Base-by-base conservation (phyloP, 805 yeast species). In the Spathaspora hagerdaliae region DNA sequence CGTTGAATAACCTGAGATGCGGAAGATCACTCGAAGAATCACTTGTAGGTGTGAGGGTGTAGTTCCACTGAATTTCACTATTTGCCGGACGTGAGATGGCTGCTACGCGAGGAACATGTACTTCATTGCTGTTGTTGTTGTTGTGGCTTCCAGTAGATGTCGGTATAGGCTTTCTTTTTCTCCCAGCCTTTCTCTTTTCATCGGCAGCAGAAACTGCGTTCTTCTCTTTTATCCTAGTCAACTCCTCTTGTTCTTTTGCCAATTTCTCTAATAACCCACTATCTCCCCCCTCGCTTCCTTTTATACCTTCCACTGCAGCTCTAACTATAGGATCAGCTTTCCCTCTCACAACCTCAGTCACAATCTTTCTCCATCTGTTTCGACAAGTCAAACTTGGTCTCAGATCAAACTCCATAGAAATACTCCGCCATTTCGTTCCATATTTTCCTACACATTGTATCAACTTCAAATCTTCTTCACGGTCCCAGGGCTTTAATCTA, bases 351-450 rank as follows among this genome's bases (percentile, higher is more conserved):
- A 85, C 88, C 52, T 81, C 82, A 1, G 91, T 85, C 47, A 85
- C 84, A 31, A 88, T 78, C 57, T 87, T 89, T 54, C 97, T 77
- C 97, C 97, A 91, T 50, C 97, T 74, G 64, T 91, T 91, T 50
- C 98, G 73, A 61, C 97, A 90, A 0, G 96, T 88, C 46, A 91
- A 74, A 50, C 94, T 83, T 5, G 97, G 96, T 45, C 98, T 70
- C 38, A 91, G 85, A 36, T 78, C 75, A 74, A 91, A 79, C 40
- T 80, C 83, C 37, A 66, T 58, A 1, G 95, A 81, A 1, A 91
- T 85, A 1, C 85, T 79, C 55, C 94, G 77, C 98, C 98, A 91
- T 59, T 86, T 84, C 0, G 97, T 87, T 31, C 97, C 97, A 59
- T 81, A 78, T 34, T 64, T 61, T 55, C 82, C 81, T 19, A 89